A percentile compares a stretch with the other conserved stretches of the same genome.
Conservation (phyloP, 192 early-diverging fungal species). For the Ambispora gerdemannii region DNA sequence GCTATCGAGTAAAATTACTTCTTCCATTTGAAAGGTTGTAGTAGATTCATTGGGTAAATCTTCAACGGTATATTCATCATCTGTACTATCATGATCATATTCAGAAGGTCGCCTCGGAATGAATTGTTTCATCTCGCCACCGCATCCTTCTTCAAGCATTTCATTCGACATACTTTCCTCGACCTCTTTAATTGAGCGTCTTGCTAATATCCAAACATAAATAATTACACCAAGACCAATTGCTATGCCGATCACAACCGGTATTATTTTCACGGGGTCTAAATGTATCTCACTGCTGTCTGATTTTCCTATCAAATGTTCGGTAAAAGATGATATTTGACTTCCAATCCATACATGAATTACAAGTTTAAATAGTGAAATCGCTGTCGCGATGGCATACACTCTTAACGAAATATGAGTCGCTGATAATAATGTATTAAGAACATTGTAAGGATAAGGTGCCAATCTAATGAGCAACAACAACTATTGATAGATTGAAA, state of each 20-base stretch:
- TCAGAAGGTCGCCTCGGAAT: constrained; percentile 21
- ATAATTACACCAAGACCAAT: constrained; percentile 46
- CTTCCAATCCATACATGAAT: constrained; percentile 63
- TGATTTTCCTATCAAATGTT: constrained; percentile 21
- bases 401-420: constrained; percentile 49
- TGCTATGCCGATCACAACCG: constrained; percentile 31
- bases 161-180: constrained; percentile 29
- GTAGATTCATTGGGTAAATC: too few species aligned
- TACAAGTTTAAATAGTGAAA: constrained; percentile 55
- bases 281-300: constrained; percentile 1
- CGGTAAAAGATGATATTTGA: constrained; percentile 50
- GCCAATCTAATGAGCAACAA: constrained; percentile 64
- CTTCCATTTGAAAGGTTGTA: too few species aligned
- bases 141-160: background rate
- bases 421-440: constrained; percentile 57
- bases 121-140: constrained; percentile 29
- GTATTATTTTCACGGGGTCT: constrained; percentile 31
- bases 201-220: constrained; percentile 50
- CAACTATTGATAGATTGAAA: constrained; percentile 40
- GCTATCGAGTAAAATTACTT: too few species aligned
- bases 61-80: constrained; percentile 33
- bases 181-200: constrained; percentile 42
- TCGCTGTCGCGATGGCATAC: constrained; percentile 49
- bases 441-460: constrained; percentile 68
- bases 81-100: constrained; percentile 31